These are phyloP conservation scores for Komagataella populi DNA, from an alignment of 805 yeast genomes.

Conservation along the genomic window DNA sequence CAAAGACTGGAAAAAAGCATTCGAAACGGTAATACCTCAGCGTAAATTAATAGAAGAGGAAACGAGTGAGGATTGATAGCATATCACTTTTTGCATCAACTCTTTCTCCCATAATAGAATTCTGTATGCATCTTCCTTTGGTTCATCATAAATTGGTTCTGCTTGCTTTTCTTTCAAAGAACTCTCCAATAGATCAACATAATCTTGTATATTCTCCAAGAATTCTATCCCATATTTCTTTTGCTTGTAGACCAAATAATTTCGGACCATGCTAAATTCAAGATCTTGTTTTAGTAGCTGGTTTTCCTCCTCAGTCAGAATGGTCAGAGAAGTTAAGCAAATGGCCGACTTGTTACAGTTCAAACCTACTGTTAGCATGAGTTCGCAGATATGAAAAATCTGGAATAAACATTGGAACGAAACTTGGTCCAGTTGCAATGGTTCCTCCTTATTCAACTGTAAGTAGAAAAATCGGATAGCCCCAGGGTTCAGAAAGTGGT, in stretches of 20 bases:
- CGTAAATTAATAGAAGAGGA: constrained; percentile 37
- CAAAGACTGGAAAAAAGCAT: constrained; percentile 75
- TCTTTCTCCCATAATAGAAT: not conserved
- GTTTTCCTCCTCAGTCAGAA: not conserved
- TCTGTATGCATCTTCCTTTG: not conserved
- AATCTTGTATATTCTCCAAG: not conserved
- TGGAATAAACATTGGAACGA: not conserved
- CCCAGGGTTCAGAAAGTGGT: not conserved
- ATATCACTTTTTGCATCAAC: not conserved
- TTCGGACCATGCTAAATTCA: not conserved
- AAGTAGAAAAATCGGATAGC: not conserved
- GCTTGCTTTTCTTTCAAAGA: not conserved
- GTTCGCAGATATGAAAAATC: not conserved
- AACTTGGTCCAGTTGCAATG: not conserved
- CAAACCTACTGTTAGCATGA: not conserved
- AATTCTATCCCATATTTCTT: not conserved
- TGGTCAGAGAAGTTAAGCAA: not conserved
- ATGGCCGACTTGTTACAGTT: not conserved
- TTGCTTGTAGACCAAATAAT: not conserved
- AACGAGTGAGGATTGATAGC: not conserved
- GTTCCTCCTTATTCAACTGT: not conserved
- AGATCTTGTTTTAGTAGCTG: not conserved
- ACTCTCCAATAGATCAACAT: not conserved
- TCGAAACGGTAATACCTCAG: constrained; percentile 76
- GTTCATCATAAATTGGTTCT: not conserved